Conservation (phyloP, 23 red algal species). For the Gracilaria vermiculophylla region DNA sequence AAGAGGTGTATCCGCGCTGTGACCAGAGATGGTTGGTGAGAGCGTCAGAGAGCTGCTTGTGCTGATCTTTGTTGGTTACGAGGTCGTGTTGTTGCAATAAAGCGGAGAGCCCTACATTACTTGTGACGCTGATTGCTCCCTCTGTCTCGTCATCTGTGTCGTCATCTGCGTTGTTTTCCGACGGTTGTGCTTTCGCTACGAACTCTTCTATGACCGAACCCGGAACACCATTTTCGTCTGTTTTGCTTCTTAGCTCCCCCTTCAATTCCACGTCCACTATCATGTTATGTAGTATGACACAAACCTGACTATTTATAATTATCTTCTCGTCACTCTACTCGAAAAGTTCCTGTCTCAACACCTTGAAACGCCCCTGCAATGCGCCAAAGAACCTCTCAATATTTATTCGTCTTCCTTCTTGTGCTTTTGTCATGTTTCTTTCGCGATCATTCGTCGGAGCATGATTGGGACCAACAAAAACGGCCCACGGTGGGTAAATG, state of each 20-base stretch:
- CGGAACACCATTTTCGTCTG: not conserved
- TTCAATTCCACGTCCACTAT: not conserved
- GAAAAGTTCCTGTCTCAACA: not conserved
- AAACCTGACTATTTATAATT: not conserved
- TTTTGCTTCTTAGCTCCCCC: not conserved
- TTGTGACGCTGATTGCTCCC: too few relatives aligned
- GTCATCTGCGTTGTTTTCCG: not conserved
- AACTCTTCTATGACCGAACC: not conserved
- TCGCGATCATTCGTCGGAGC: not conserved
- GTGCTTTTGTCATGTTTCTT: not conserved
- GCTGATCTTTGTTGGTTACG: not conserved
- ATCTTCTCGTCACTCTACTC: not conserved
- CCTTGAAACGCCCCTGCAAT: constrained; percentile 23
- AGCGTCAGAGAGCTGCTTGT: not conserved
- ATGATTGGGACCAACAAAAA: not conserved
- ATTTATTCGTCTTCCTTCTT: constrained; percentile 10
- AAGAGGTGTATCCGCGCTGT: not conserved
- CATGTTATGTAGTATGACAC: constrained; percentile 15
- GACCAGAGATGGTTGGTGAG: not conserved
- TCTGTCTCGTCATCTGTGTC: too few relatives aligned
- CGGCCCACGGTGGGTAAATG: constrained; percentile 25
- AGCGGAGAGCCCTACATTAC: not conserved
- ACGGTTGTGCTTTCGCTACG: not conserved
- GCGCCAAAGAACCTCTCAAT: constrained; percentile 18
- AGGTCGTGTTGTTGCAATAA: not conserved